Evolutionary conservation across 164 flowering plant species (phyloP).

Genomic region (Aristolochia contorta): DNA sequence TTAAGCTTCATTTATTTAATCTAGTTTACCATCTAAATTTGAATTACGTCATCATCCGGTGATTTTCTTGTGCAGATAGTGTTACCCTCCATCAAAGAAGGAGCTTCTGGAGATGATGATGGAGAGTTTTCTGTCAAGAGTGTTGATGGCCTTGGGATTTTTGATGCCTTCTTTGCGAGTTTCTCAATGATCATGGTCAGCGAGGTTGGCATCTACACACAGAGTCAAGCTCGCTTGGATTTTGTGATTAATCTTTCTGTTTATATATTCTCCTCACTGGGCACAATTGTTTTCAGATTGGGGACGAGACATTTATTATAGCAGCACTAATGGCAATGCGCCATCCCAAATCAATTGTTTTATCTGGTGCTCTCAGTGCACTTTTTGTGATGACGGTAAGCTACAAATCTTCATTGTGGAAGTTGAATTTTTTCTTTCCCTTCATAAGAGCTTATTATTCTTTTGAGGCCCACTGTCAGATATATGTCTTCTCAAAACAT

Average conservation of each 20-base stretch:
- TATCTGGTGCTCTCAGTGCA: constrained; percentile 93
- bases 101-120: constrained; percentile 22
- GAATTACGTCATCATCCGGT: not conserved
- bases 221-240: not conserved
- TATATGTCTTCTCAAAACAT: not conserved
- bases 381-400: constrained; percentile 97
- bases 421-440: not conserved
- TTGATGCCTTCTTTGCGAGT: constrained; percentile 89
- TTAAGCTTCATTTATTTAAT: too few relatives aligned
- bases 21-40: not conserved
- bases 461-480: too few relatives aligned
- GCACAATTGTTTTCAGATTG: constrained; percentile 48
- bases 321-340: constrained; percentile 99
- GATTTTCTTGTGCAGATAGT: constrained; percentile 26
- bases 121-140: constrained; percentile 12
- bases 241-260: constrained; percentile 2
- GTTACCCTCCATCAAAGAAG: constrained; percentile 23
- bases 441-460: too few relatives aligned
- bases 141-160: constrained; percentile 62
- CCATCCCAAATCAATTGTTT: constrained; percentile 92
- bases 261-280: not conserved
- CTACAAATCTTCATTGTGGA: not conserved
- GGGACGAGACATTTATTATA: constrained; percentile 98
- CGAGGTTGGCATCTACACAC: constrained; percentile 47
- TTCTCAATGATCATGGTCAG: constrained; percentile 91